Conservation (phyloP, 257 asterid genomes). For the Fraxinus quadrangulata region DNA sequence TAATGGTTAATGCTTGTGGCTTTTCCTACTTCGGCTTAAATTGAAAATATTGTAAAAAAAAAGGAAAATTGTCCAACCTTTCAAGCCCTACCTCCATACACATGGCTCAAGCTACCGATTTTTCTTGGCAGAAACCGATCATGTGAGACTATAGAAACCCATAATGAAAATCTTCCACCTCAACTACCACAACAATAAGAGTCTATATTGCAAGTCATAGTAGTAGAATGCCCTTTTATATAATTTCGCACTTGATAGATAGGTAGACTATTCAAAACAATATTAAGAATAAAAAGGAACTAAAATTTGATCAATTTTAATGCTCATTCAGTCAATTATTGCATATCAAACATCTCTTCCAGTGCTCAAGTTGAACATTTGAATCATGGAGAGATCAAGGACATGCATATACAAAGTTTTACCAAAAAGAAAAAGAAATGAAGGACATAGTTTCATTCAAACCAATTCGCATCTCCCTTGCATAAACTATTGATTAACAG, state of each 20-base stretch:
- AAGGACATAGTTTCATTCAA: conserved; percentile 10
- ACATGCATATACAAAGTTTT: background rate
- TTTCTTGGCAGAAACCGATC: background rate
- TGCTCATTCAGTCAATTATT: too few species aligned
- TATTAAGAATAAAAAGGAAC: background rate
- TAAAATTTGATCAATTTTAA: background rate
- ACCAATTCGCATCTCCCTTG: conserved; percentile 45
- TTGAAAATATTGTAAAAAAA: too few species aligned
- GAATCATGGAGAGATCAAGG: background rate
- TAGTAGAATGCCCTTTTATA: too few species aligned
- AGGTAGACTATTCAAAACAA: background rate
- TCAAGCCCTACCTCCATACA: background rate
- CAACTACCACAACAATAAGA: background rate
- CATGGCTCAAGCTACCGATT: background rate
- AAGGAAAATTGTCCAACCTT: too few species aligned
- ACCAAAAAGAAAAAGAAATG: background rate
- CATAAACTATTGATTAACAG: conserved; percentile 29
- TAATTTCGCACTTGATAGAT: background rate
- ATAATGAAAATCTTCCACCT: background rate
- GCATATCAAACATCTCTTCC: too few species aligned
- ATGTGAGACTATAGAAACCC: background rate
- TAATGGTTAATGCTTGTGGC: too few species aligned
- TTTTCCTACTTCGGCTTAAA: too few species aligned
- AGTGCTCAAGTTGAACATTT: conserved; percentile 12
- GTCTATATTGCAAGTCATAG: too few species aligned